Percentiles rank a stretch among this genome's conserved stretches.
Evolutionary conservation across 352 stramenopile genomes (phyloP).

Genomic region (Aphanomyces cochlioides): DNA sequence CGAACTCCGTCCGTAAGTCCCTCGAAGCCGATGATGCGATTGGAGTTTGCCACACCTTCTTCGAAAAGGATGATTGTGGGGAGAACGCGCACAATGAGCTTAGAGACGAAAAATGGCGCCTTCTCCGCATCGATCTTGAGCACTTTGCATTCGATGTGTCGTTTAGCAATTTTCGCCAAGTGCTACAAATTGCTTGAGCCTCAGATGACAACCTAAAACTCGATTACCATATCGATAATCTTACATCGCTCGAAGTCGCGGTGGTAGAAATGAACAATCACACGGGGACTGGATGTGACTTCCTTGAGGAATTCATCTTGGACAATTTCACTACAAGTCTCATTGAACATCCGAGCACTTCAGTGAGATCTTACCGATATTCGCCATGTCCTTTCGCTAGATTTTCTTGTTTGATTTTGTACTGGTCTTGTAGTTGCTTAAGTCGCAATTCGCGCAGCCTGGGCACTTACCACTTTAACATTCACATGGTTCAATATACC

Average conservation of each 20-base stretch:
- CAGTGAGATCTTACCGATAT: constrained; percentile 38
- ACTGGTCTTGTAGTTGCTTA: constrained; percentile 60
- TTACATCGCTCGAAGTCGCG: constrained; percentile 96
- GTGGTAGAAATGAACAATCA: constrained; percentile 95
- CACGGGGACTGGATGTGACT: constrained; percentile 80
- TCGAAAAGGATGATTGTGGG: constrained; percentile 91
- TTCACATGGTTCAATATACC: constrained; percentile 34
- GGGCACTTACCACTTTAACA: neutral
- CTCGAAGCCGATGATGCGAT: constrained; percentile 89
- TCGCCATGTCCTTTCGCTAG: constrained; percentile 73
- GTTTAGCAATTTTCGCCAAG: constrained; percentile 49
- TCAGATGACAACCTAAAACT: neutral
- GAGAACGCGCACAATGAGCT: constrained; percentile 89
- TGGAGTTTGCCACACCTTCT: constrained; percentile 88
- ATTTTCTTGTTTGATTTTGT: constrained; percentile 54
- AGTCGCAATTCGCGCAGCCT: constrained; percentile 80
- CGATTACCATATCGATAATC: constrained; percentile 91
- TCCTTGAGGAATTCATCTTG: constrained; percentile 96
- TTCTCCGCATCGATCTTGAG: constrained; percentile 93
- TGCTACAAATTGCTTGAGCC: constrained; percentile 35
- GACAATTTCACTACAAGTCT: constrained; percentile 73
- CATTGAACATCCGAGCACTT: neutral
- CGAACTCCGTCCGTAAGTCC: constrained; percentile 74
- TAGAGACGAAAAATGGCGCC: constrained; percentile 93
- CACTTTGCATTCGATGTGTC: constrained; percentile 92